phyloP scores from a whole-genome alignment of 2,329 filamentous ascomycete genomes.

The Camillea tinctor region DNA sequence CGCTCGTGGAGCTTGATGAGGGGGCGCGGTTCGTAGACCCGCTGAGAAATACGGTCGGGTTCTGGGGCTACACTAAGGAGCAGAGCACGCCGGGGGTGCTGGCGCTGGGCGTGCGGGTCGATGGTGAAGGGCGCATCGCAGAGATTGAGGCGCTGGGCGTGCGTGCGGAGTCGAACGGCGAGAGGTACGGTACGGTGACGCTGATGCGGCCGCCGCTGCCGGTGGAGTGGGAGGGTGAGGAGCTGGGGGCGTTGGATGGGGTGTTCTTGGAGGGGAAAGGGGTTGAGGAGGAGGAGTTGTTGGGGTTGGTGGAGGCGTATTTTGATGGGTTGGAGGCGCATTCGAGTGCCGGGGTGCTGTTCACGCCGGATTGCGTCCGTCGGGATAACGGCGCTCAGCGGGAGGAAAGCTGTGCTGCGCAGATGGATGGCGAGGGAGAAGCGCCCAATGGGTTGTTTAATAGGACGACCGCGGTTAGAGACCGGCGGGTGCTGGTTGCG shows the following conservation, averaged over 20 bases:
- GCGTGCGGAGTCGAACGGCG: constrained; percentile 16
- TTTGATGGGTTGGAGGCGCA: constrained; percentile 20
- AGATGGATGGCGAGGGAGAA: constrained; percentile 17
- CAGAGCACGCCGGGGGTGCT: constrained; percentile 20
- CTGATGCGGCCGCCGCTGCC: constrained; percentile 25
- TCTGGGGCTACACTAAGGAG: constrained; percentile 20
- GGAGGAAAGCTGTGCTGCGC: constrained; percentile 17
- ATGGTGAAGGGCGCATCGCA: constrained; percentile 11
- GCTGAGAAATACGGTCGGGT: constrained; percentile 13
- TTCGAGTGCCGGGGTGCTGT: constrained; percentile 17
- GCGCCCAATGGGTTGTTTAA: constrained; percentile 18
- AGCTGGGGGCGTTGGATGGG: constrained; percentile 12
- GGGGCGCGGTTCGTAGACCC: constrained; percentile 14
- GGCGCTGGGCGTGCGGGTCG: constrained; percentile 17
- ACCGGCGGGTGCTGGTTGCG: constrained; percentile 17
- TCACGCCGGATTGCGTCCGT: constrained; percentile 14
- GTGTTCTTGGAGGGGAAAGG: constrained; percentile 6
- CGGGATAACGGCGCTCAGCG: constrained; percentile 19
- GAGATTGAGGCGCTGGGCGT: constrained; percentile 21
- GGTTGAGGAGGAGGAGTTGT: constrained; percentile 1
- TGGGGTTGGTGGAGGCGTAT: constrained; percentile 11
- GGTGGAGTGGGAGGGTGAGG: constrained; percentile 20
- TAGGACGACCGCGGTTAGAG: constrained; percentile 18
- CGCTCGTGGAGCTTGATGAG: constrained; percentile 13
- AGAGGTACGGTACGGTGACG: constrained; percentile 20